Conservation (phyloP, 345 rosid species). For the Passiflora organensis region DNA sequence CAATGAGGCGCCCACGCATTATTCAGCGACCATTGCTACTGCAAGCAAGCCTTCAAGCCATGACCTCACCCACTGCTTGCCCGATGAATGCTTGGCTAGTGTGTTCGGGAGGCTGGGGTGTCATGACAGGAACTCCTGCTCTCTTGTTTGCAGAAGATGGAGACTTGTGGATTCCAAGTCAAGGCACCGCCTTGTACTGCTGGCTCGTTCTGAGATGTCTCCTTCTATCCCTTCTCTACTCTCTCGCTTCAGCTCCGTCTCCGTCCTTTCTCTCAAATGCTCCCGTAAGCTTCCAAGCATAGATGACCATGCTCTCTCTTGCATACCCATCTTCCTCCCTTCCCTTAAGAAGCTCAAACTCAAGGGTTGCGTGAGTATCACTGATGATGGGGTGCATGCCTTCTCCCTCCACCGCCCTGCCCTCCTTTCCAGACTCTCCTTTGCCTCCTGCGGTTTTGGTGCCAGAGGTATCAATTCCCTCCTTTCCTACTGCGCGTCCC, state of each 20-base stretch:
- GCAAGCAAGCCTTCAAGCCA: background rate
- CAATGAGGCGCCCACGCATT: background rate
- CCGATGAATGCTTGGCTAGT: slow-evolving; percentile 33
- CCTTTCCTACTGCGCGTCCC: slow-evolving; percentile 33
- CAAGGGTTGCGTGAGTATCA: slow-evolving; percentile 35
- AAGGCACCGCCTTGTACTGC: slow-evolving; percentile 23
- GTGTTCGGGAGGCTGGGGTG: slow-evolving; percentile 17
- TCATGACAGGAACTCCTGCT: slow-evolving; percentile 29
- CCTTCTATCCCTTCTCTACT: slow-evolving; percentile 25
- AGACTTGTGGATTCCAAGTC: slow-evolving; percentile 23
- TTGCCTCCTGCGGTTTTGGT: slow-evolving; percentile 34
- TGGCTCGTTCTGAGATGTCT: slow-evolving; percentile 27
- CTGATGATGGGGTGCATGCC: slow-evolving; percentile 30
- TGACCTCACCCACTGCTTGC: slow-evolving; percentile 15
- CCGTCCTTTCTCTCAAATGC: slow-evolving; percentile 42
- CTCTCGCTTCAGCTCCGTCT: slow-evolving; percentile 34
- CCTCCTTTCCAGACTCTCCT: slow-evolving; percentile 26
- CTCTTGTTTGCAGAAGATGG: slow-evolving; percentile 39
- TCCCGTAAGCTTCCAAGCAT: slow-evolving; percentile 38
- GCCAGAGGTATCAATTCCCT: slow-evolving; percentile 30
- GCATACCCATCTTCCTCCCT: slow-evolving; percentile 20
- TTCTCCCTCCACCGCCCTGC: slow-evolving; percentile 28
- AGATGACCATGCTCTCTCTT: slow-evolving; percentile 21
- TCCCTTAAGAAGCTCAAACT: slow-evolving; percentile 37
- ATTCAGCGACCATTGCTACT: background rate